phyloP scores from a whole-genome alignment of 352 stramenopile genomes.

The Phytophthora foliorum region DNA sequence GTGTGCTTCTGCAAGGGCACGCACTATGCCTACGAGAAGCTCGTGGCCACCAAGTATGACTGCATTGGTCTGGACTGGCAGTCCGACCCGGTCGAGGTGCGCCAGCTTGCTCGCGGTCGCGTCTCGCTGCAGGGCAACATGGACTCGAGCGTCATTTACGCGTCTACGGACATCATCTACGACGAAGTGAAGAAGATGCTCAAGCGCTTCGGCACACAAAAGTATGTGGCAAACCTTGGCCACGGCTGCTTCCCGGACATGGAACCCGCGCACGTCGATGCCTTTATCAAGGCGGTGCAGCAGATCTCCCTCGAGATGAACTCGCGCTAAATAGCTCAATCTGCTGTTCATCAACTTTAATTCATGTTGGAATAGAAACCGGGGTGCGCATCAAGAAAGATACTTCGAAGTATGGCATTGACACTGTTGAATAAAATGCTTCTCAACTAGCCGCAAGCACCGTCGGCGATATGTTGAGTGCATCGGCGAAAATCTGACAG shows the following conservation, averaged over 20 bases:
- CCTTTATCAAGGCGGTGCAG: constrained; percentile 97
- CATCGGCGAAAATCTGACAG: constrained; percentile 72
- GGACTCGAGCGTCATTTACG: constrained; percentile 91
- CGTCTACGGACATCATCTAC: constrained; percentile 86
- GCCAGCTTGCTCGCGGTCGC: constrained; percentile 78
- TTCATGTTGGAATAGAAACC: constrained; percentile 41
- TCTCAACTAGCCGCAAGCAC: constrained; percentile 33
- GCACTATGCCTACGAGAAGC: constrained; percentile 78
- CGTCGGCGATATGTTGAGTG: constrained; percentile 64
- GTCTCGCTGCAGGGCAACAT: constrained; percentile 95
- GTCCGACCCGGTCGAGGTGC: constrained; percentile 91
- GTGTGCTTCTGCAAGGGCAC: constrained; percentile 91
- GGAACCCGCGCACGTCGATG: constrained; percentile 93
- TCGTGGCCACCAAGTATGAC: constrained; percentile 92
- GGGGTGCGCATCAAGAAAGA: constrained; percentile 8
- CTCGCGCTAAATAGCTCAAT: constrained; percentile 40
- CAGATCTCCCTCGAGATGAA: constrained; percentile 93
- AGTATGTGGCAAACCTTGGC: constrained; percentile 98
- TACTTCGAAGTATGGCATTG: background rate
- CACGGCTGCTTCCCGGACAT: constrained; percentile 98
- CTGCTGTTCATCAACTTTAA: constrained; percentile 11
- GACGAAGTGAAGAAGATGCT: constrained; percentile 95
- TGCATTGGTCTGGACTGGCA: constrained; percentile 95
- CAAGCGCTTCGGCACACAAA: constrained; percentile 93
- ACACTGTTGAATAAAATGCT: constrained; percentile 1